Evolutionary conservation across 2,329 filamentous ascomycete genomes (phyloP), one percentile per base, ranked within the genome.

Genomic region (Stachybotrys chartarum): DNA sequence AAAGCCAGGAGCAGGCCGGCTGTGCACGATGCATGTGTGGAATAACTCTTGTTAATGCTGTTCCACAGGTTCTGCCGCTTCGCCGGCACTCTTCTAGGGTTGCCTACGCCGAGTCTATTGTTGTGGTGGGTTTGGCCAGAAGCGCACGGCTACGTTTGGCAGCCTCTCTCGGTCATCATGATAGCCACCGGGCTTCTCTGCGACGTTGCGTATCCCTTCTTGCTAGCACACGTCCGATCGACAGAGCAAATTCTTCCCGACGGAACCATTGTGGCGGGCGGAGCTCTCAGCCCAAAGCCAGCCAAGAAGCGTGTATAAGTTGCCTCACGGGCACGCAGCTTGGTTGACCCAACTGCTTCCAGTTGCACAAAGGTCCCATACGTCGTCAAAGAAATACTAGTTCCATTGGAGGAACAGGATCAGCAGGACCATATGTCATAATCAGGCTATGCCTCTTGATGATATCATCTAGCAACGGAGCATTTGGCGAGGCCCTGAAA

Each of bases 121-220:
- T 63, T 75, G n/a, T 79, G 76, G 76, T 77, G 72, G 67, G 72
- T 72, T 59, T 80, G 78, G 78, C 76, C 75, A 3, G 78, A 79
- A 55, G 74, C 76, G 1, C 75, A 80, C 60, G 71, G 70, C 11
- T 81, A 78, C 60, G 72, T 76, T 32, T 65, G 71, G 51, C 72
- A 71, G 35, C 75, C 74, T 0, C 63, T 77, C 5, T 72, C 70
- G 1, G 49, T 78, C 5, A 72, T 78, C 55, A 61, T 80, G 14
- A 69, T 70, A 57, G 71, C 67, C 1, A 70, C 71, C 0, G 70
- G 70, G 14, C 54, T 76, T 2, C 49, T 72, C 16, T 75, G 72
- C 51, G 78, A 81, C 58, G 42, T 76, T 12, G 60, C 69, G 2
- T 80, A 81, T 55, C 73, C 76, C 0, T 71, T 78, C 49, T 58